Evolutionary conservation across 2,329 filamentous ascomycete genomes (phyloP), one percentile per base, ranked within the genome.

Genomic region (Microthyrium microscopicum): DNA sequence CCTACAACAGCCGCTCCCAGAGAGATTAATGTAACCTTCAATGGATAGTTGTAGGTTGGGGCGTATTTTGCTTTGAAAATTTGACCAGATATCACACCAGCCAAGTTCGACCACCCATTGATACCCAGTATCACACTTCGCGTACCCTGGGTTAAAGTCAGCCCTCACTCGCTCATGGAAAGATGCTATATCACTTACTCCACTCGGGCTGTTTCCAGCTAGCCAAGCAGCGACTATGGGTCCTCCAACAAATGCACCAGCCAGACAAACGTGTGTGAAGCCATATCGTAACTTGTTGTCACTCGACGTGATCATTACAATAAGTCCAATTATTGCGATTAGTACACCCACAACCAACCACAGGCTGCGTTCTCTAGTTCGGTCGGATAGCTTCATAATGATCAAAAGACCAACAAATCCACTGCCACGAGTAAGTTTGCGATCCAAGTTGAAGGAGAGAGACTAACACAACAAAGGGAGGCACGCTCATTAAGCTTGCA

Each of bases 201-300:
- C n/a, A n/a, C n/a, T 13, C 13, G 22, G 22, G 9, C 9, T 25
- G 22, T 25, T 25, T 9, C 13, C 22, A 9, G 22, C 39, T 5
- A 40, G 22, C 39, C 39, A 40, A n/a, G 29, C 33, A 7, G 32
- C 39, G n/a, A 36, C 29, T 11, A 40, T 16, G 17, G 39, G 39
- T 3, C 32, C 39, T 12, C 20, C 39, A 6, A 26, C 32, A 26
- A 40, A 40, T 4, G 33, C 33, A 5, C 39, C 39, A 7, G 36
- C 28, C 6, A 40, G 27, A 30, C 31, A 39, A 9, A 40, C 28
- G 19, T 36, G 28, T 4, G 32, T 19, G 26, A 35, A 35, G 3
- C 32, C 39, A 32, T 40, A 40, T 28, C 39, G 25, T 5, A 36
- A 16, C 13, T 33, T 27, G 9, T 20, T 22, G 12, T 28, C 30